Conservation (phyloP, 1,139 yeast species). For the Blastobotrys petasosporus region DNA sequence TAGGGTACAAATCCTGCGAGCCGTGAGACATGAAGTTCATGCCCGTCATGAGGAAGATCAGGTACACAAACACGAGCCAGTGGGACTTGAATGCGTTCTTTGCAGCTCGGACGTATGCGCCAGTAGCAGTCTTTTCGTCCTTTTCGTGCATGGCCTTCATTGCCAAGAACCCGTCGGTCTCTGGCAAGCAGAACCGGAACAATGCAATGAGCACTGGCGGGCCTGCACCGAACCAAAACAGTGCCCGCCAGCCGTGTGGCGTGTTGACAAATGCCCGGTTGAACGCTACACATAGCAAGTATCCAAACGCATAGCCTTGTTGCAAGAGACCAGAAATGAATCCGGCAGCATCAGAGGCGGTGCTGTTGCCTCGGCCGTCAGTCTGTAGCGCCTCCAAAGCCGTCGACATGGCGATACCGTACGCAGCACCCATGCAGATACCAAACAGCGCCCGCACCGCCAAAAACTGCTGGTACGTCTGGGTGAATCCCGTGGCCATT, state of each 20-base stretch:
- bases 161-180: conserved; percentile 50
- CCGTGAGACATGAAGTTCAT: conserved; percentile 70
- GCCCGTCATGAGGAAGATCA: conserved; percentile 55
- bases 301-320: conserved; percentile 70
- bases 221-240: conserved; percentile 78
- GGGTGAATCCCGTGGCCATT: conserved; percentile 50
- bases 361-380: conserved; percentile 32
- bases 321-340: conserved; percentile 62
- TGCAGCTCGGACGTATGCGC: conserved; percentile 24
- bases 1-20: conserved; percentile 68
- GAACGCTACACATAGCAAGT: conserved; percentile 58
- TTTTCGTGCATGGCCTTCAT: conserved; percentile 24
- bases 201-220: conserved; percentile 51
- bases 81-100: conserved; percentile 30
- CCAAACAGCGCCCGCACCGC: conserved; percentile 53
- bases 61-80: conserved; percentile 42
- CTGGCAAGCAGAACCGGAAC: conserved; percentile 54
- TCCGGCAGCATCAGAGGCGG: conserved; percentile 55
- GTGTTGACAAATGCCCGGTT: conserved; percentile 52
- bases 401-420: conserved; percentile 61
- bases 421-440: conserved; percentile 64
- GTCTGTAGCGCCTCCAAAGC: conserved; percentile 43
- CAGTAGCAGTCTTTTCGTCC: conserved; percentile 22
- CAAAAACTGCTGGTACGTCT: conserved; percentile 45
- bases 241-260: conserved; percentile 61